These are phyloP conservation scores for Aspergillus diversus DNA, from an alignment of 495 filamentous ascomycete genomes.

Conservation along the genomic window DNA sequence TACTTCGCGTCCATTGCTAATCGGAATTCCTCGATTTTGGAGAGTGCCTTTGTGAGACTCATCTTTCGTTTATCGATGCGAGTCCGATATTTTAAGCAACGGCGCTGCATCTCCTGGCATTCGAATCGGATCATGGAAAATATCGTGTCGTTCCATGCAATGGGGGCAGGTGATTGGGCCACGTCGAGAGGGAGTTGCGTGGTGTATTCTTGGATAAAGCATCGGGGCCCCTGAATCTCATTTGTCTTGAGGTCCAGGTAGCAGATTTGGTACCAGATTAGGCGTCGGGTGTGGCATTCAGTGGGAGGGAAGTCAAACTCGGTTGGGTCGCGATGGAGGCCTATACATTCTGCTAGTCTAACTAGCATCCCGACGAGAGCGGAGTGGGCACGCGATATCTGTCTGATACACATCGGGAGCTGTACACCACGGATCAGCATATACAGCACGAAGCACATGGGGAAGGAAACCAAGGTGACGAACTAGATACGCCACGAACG, in stretches of 20 bases:
- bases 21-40: conserved; percentile 10
- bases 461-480: neutral
- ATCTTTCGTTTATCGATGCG: conserved; percentile 63
- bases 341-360: conserved; percentile 13
- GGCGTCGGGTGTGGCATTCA: conserved; percentile 7
- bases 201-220: conserved; percentile 15
- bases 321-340: conserved; percentile 13
- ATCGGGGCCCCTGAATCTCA: conserved; percentile 5
- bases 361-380: conserved; percentile 10
- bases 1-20: conserved; percentile 13
- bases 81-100: conserved; percentile 64
- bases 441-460: neutral
- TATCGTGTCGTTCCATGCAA: conserved; percentile 66
- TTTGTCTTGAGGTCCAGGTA: conserved; percentile 10
- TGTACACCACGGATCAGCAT: neutral
- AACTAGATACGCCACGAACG: conserved; percentile 16
- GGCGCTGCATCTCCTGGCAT: conserved; percentile 71
- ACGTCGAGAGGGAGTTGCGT: conserved; percentile 6
- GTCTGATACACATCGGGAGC: conserved; percentile 3
- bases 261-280: conserved; percentile 18
- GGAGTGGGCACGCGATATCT: conserved; percentile 8
- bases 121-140: conserved; percentile 69
- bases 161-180: neutral
- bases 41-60: conserved; percentile 17
- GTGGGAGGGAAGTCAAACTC: conserved; percentile 4